These are phyloP conservation scores for Calonectria leucothoes DNA, from an alignment of 2,329 filamentous ascomycete species.

Conservation along the genomic window DNA sequence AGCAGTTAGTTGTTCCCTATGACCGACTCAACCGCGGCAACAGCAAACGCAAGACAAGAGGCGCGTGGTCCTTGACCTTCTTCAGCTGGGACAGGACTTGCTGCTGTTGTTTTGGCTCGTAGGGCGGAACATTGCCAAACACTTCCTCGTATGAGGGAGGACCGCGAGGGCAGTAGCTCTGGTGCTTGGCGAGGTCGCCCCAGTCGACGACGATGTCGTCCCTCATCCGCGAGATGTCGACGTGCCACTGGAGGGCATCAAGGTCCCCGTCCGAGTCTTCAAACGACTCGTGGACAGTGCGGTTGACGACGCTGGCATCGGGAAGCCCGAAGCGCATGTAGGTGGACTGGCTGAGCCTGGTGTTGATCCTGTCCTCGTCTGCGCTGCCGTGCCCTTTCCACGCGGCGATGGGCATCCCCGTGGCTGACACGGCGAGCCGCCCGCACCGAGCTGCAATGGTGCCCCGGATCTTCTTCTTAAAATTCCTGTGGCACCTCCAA, in stretches of 20 bases:
- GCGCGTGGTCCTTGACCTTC: not conserved
- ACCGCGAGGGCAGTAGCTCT: not conserved
- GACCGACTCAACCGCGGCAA: not conserved
- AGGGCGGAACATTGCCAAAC: not conserved
- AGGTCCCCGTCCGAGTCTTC: not conserved
- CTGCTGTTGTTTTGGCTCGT: too few relatives aligned
- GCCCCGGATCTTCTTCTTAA: not conserved
- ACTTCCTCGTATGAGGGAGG: not conserved
- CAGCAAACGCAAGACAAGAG: not conserved
- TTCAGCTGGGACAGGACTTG: not conserved
- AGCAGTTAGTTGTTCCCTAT: not conserved
- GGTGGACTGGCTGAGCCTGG: too few relatives aligned
- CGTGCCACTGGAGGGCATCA: not conserved
- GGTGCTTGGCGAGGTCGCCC: not conserved
- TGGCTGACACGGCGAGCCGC: not conserved
- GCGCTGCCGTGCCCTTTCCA: not conserved
- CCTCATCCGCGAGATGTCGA: not conserved
- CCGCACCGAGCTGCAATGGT: not conserved
- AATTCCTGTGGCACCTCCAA: too few relatives aligned
- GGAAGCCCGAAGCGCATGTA: conserved; percentile 1
- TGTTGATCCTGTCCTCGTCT: not conserved
- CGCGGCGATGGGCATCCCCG: not conserved
- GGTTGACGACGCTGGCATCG: not conserved
- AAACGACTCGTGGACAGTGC: not conserved
- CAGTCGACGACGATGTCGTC: not conserved